Conservation (phyloP, 352 stramenopile species). For the Phytophthora fragariaefolia region DNA sequence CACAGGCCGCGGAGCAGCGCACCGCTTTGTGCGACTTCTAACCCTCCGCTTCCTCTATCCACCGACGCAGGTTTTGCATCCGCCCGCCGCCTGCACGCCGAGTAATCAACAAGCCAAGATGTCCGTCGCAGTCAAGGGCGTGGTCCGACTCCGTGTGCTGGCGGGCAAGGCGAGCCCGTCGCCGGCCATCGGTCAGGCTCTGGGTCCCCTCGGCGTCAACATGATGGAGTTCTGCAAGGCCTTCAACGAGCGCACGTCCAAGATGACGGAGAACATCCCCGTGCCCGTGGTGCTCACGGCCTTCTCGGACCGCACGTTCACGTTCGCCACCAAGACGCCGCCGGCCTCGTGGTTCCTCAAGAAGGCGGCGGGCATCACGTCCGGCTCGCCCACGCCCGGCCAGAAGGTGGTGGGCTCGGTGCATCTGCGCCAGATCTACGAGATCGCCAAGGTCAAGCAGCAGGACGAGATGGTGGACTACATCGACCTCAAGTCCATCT, state of each 20-base stretch:
- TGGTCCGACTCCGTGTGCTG: slow-evolving; percentile 86
- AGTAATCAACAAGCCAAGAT: slow-evolving; percentile 31
- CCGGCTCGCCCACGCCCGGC: slow-evolving; percentile 75
- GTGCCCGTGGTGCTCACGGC: slow-evolving; percentile 94
- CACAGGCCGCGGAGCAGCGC: background rate
- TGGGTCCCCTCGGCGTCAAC: slow-evolving; percentile 98
- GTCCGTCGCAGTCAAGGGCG: slow-evolving; percentile 71
- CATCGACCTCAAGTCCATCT: slow-evolving; percentile 92
- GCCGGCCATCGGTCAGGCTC: slow-evolving; percentile 88
- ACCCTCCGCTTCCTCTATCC: slow-evolving; percentile 15
- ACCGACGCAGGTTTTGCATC: slow-evolving; percentile 14
- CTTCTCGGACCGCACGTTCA: slow-evolving; percentile 95
- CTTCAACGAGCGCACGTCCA: slow-evolving; percentile 97
- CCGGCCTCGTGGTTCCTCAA: slow-evolving; percentile 95
- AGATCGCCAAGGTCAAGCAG: slow-evolving; percentile 98
- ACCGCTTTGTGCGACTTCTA: slow-evolving; percentile 11
- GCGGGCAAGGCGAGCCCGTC: slow-evolving; percentile 88
- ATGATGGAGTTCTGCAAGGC: slow-evolving; percentile 99
- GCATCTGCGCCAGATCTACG: slow-evolving; percentile 95
- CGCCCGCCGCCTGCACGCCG: background rate
- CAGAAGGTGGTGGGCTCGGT: slow-evolving; percentile 88
- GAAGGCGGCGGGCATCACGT: slow-evolving; percentile 87
- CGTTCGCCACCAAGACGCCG: slow-evolving; percentile 96
- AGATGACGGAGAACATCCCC: slow-evolving; percentile 92
- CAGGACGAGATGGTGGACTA: slow-evolving; percentile 94